These are phyloP conservation scores for Aspergillus brunneoviolaceus DNA, from an alignment of 2,329 filamentous ascomycete species.

Conservation along the genomic window DNA sequence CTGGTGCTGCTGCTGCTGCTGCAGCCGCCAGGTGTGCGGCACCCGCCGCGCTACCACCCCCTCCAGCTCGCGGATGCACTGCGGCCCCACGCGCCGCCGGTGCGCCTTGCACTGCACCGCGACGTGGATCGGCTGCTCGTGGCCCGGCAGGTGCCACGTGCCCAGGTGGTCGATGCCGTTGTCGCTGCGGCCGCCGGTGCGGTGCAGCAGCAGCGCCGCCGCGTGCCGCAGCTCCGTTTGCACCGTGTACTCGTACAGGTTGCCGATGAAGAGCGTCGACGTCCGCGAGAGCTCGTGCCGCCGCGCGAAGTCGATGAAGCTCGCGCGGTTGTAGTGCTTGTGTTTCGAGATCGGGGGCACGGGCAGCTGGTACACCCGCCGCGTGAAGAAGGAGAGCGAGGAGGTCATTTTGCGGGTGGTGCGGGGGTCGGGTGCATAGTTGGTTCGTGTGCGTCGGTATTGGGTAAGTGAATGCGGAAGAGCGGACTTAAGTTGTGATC, in stretches of 20 bases:
- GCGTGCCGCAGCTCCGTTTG: conserved; percentile 39
- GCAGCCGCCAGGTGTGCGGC: conserved; percentile 52
- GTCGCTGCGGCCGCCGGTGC: conserved; percentile 48
- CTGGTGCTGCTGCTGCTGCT: background rate
- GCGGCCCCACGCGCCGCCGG: conserved; percentile 44
- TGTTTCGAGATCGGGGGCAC: conserved; percentile 27
- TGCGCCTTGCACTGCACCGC: conserved; percentile 50
- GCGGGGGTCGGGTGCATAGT: no score
- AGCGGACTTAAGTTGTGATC: no score
- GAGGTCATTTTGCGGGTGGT: background rate
- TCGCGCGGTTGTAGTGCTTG: conserved; percentile 37
- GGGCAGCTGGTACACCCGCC: conserved; percentile 39
- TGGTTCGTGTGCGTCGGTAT: no score
- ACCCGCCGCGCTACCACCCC: conserved; percentile 72
- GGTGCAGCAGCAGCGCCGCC: conserved; percentile 39
- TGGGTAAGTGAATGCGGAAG: no score
- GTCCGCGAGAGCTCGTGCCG: conserved; percentile 36
- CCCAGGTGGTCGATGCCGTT: conserved; percentile 49
- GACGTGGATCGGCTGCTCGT: conserved; percentile 38
- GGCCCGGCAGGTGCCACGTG: conserved; percentile 44
- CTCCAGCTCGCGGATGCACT: conserved; percentile 48
- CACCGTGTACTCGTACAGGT: conserved; percentile 49
- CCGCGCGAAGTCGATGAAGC: conserved; percentile 43
- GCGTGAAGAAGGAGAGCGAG: conserved; percentile 30
- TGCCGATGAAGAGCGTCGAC: conserved; percentile 46